phyloP scores from a whole-genome alignment of 1,284 basidiomycete species.

The Moesziomyces antarcticus region DNA sequence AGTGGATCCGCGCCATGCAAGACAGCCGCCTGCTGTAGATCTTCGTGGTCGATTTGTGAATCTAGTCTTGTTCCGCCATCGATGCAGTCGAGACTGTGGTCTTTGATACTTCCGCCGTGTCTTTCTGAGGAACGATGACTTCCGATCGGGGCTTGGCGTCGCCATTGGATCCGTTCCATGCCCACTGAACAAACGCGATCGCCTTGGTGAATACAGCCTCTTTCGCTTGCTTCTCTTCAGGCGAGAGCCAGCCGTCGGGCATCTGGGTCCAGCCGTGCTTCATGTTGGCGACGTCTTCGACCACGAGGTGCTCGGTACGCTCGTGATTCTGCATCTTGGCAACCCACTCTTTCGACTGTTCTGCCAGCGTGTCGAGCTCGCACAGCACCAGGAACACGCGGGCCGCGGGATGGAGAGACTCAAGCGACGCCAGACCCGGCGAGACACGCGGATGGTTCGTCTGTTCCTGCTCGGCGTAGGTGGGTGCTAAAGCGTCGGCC shows the following conservation, averaged over 20 bases:
- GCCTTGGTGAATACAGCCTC: conserved; percentile 34
- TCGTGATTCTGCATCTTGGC: conserved; percentile 34
- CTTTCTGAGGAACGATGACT: conserved; percentile 22
- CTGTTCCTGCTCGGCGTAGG: conserved; percentile 43
- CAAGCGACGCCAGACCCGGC: conserved; percentile 50
- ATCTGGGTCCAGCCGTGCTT: conserved; percentile 54
- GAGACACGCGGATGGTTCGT: conserved; percentile 47
- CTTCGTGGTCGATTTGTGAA: neutral
- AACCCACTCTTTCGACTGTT: conserved; percentile 54
- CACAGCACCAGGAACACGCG: conserved; percentile 50
- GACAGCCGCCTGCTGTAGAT: neutral
- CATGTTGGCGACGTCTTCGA: conserved; percentile 39
- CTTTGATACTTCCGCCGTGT: conserved; percentile 14
- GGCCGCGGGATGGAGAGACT: conserved; percentile 41
- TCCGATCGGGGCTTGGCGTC: conserved; percentile 25
- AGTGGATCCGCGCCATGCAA: conserved; percentile 29
- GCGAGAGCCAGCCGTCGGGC: conserved; percentile 44
- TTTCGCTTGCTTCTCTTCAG: conserved; percentile 32
- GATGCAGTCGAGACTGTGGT: conserved; percentile 1
- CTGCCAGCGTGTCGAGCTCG: conserved; percentile 48
- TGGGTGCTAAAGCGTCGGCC: conserved; percentile 42
- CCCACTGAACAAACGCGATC: conserved; percentile 37
- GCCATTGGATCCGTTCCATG: conserved; percentile 21
- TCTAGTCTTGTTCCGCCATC: neutral
- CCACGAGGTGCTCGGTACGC: conserved; percentile 31